Conservation (phyloP, 441 rosid genomes). For the Adansonia rubrostipa region DNA sequence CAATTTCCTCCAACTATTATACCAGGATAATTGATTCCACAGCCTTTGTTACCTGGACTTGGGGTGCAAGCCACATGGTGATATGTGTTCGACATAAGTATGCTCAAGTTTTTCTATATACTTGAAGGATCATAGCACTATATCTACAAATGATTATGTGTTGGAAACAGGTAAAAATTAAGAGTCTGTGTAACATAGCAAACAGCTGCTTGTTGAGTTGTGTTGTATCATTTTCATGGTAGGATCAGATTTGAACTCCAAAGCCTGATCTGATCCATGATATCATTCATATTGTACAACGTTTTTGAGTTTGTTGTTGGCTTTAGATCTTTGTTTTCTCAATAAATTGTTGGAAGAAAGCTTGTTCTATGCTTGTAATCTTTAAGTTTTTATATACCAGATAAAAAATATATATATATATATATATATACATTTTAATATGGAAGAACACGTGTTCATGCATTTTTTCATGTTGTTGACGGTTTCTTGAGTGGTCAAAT, state of each 20-base stretch:
- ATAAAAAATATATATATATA: slow-evolving; percentile 52
- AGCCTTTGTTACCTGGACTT: too few species aligned
- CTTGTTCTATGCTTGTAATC: background rate
- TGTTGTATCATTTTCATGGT: background rate
- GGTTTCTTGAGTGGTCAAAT: too few species aligned
- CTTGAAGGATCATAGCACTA: too few species aligned
- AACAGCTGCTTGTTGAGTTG: background rate
- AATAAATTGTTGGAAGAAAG: background rate
- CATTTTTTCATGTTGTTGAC: too few species aligned
- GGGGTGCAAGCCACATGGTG: too few species aligned
- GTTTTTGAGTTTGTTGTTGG: background rate
- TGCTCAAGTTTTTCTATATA: too few species aligned
- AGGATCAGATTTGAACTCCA: slow-evolving; percentile 10
- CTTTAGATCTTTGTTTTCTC: background rate
- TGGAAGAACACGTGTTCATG: too few species aligned
- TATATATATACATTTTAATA: too few species aligned
- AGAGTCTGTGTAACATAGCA: too few species aligned
- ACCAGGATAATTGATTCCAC: slow-evolving; percentile 50
- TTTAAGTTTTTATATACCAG: background rate
- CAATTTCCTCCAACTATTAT: slow-evolving; percentile 74
- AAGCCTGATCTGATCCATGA: slow-evolving; percentile 41
- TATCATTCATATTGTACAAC: background rate
- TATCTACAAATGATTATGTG: too few species aligned
- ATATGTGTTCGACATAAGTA: too few species aligned
- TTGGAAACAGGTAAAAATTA: too few species aligned